Evolutionary conservation across 768 basidiomycete genomes (phyloP).

Genomic region (Tricholoma sp.): DNA sequence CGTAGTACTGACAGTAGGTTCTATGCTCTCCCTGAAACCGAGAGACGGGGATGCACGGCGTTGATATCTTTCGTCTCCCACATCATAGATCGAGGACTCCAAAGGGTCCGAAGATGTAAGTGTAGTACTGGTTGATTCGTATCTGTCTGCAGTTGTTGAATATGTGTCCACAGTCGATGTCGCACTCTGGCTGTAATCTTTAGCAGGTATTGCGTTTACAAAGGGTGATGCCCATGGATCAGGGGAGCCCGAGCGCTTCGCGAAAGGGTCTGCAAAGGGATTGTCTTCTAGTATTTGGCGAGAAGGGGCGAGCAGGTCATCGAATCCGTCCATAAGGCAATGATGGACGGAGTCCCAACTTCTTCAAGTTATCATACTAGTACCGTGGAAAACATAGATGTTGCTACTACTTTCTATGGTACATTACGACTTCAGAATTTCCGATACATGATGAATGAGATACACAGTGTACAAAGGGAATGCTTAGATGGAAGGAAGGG

Average conservation of each 20-base stretch:
- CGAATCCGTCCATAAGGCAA: conserved; percentile 63
- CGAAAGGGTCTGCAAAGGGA: conserved; percentile 71
- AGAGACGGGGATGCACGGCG: conserved; percentile 30
- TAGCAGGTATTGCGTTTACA: conserved; percentile 24
- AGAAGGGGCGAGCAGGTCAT: conserved; percentile 65
- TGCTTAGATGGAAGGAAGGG: background rate
- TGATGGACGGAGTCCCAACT: background rate
- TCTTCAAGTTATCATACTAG: no score
- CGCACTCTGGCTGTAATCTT: conserved; percentile 23
- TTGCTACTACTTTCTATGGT: background rate
- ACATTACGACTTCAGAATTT: background rate
- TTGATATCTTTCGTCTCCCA: conserved; percentile 28
- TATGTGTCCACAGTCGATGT: conserved; percentile 17
- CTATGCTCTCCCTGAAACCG: conserved; percentile 52
- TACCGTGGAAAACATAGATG: background rate
- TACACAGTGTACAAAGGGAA: background rate
- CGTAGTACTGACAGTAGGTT: conserved; percentile 35
- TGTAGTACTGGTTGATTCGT: conserved; percentile 18
- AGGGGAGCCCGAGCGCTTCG: conserved; percentile 61
- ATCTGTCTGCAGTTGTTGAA: conserved; percentile 23
- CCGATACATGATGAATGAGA: background rate
- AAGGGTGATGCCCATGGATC: conserved; percentile 74
- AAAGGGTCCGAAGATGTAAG: conserved; percentile 29
- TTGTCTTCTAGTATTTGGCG: conserved; percentile 63
- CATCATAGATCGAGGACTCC: conserved; percentile 22